Base-by-base conservation (phyloP, 2,329 filamentous ascomycete species). In the Beauveria caledonica region DNA sequence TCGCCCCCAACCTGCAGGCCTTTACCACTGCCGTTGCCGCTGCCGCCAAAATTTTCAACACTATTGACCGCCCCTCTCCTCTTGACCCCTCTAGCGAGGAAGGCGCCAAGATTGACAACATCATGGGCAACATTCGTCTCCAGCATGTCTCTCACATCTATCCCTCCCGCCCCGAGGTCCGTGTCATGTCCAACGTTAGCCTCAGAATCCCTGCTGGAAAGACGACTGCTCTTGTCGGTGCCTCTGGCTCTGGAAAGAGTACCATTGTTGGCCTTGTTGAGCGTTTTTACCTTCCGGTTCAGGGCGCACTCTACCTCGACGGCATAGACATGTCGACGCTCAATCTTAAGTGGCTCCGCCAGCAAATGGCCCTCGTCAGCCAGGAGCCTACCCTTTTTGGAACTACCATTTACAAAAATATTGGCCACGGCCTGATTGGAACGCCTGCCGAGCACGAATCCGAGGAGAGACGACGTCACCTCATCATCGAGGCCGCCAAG, bases 221-320 rank as follows among this genome's bases (percentile, higher is more conserved):
- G 76, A 92, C 89, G 19, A 96, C 93, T 2, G 94, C 94, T 1
- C 78, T 99, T 8, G 94, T 99, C 6, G 94, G 94, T 61, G 90
- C 93, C 0, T 97, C 93, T 11, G 94, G 93, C 11, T 95, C 89
- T 44, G 94, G 94, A 52, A 99, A 97, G 76, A 93, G 88, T 68
- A 97, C 94, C 0, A 92, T 97, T 63, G 88, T 97, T 29, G 93
- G 93, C 13, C 79, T 99, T 21, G 86, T 97, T 1, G 93, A 97
- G 74, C 85, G 94, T 19, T 97, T 97, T 72, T 99, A 99, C 71
- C 86, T 92, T 61, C 93, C 93, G 0, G 89, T 97, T 39, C 83
- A 83, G 33, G 94, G 94, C 23, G 76, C 82, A 21, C 86, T 97
- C 1, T 81, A 86, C 62, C 78, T 99, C 11, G 94, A 97, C 70